Evolutionary conservation across 139 green algal genomes (phyloP).

Genomic region (Trebouxia sp.): DNA sequence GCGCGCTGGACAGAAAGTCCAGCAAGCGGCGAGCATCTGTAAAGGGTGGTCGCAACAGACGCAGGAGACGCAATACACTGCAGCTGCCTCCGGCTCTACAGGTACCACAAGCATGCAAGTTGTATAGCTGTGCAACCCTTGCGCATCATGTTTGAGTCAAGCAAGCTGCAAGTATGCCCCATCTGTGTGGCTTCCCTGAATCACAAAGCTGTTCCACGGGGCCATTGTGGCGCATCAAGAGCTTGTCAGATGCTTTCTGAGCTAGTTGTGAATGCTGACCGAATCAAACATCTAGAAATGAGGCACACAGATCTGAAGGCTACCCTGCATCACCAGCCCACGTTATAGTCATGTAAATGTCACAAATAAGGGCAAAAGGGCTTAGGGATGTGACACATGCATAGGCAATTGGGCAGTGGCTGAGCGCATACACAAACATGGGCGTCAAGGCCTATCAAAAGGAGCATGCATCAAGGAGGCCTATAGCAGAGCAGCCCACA

Average conservation of each 20-base stretch:
- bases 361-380: not conserved
- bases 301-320: too few relatives aligned
- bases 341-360: not conserved
- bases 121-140: not conserved
- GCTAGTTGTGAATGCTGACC: too few relatives aligned
- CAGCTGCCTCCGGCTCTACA: not conserved
- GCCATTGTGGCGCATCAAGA: too few relatives aligned
- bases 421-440: constrained; percentile 13
- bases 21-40: not conserved
- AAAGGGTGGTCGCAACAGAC: not conserved
- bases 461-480: not conserved
- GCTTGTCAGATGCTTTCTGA: too few relatives aligned
- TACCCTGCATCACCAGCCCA: not conserved
- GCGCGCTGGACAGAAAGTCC: not conserved
- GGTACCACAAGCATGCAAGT: not conserved
- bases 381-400: not conserved
- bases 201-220: too few relatives aligned
- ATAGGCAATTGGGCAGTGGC: not conserved
- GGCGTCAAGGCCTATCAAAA: constrained; percentile 17
- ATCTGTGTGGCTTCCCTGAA: not conserved
- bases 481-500: not conserved
- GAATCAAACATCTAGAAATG: too few relatives aligned
- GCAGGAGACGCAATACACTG: not conserved
- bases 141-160: not conserved
- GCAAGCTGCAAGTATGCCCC: not conserved